These are phyloP conservation scores for Plasmopara viticola DNA, from an alignment of 352 stramenopile genomes.

Conservation along the genomic window DNA sequence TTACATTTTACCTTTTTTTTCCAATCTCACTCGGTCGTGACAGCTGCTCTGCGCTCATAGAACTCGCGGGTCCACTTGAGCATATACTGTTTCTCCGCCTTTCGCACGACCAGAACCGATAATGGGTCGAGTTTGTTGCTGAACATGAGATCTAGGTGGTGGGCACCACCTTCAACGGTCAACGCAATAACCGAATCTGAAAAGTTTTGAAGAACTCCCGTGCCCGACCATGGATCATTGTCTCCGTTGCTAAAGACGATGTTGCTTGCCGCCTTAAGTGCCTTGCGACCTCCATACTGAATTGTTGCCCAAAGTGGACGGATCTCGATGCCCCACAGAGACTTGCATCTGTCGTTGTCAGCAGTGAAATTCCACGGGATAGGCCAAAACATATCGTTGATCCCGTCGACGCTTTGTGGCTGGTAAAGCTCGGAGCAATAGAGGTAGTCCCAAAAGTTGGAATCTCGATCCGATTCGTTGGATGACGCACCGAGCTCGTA, in stretches of 20 bases:
- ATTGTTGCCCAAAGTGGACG: slow-evolving; percentile 59
- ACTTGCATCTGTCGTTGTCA: slow-evolving; percentile 56
- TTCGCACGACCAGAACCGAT: slow-evolving; percentile 58
- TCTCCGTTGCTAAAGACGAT: slow-evolving; percentile 94
- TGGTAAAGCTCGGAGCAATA: slow-evolving; percentile 77
- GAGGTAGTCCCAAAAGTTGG: slow-evolving; percentile 76
- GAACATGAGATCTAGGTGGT: slow-evolving; percentile 92
- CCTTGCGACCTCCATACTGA: slow-evolving; percentile 66
- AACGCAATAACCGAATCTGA: slow-evolving; percentile 69
- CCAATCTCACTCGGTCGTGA: slow-evolving; percentile 12
- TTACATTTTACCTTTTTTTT: not conserved
- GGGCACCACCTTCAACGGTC: slow-evolving; percentile 63
- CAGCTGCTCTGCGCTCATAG: slow-evolving; percentile 30
- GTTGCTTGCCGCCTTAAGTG: slow-evolving; percentile 76
- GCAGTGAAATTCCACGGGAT: slow-evolving; percentile 54
- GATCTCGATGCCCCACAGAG: slow-evolving; percentile 58
- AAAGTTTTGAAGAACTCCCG: slow-evolving; percentile 68
- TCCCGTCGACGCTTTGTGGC: slow-evolving; percentile 50
- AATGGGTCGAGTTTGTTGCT: slow-evolving; percentile 74
- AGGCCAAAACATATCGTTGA: slow-evolving; percentile 86
- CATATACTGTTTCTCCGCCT: slow-evolving; percentile 73
- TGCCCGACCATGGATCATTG: slow-evolving; percentile 90
- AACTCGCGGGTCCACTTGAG: slow-evolving; percentile 72
- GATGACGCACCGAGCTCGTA: slow-evolving; percentile 42
- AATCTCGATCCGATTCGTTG: slow-evolving; percentile 47